These are phyloP conservation scores for Malassezia obtusa DNA, from an alignment of 1,284 basidiomycete species.

Conservation along the genomic window DNA sequence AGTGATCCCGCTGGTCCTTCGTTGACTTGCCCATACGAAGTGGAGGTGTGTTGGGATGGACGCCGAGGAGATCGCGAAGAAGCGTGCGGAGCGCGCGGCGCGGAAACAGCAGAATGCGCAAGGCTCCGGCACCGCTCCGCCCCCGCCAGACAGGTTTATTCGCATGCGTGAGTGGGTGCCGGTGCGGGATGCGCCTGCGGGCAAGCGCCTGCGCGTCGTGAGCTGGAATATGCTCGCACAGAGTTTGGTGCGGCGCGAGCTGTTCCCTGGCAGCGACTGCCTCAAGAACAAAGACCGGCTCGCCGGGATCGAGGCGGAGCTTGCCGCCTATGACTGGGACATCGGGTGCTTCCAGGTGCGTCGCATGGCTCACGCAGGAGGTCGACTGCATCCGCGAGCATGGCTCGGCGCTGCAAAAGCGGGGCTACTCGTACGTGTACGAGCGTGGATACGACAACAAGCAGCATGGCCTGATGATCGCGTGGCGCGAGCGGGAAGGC, in stretches of 20 bases:
- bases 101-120: background rate
- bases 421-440: constrained; percentile 34
- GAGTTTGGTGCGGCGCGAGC: constrained; percentile 48
- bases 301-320: constrained; percentile 28
- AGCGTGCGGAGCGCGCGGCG: constrained; percentile 9
- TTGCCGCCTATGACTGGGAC: constrained; percentile 42
- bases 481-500: constrained; percentile 25
- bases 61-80: constrained; percentile 4
- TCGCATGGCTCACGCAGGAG: too few species aligned
- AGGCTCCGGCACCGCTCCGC: background rate
- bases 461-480: constrained; percentile 41
- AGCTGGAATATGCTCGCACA: constrained; percentile 49
- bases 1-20: constrained; percentile 53
- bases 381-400: constrained; percentile 48
- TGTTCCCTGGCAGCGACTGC: constrained; percentile 50
- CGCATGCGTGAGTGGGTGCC: constrained; percentile 4
- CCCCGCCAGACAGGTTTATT: background rate
- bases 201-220: constrained; percentile 15
- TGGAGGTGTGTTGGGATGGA: background rate
- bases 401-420: constrained; percentile 21
- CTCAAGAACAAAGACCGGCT: constrained; percentile 47
- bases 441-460: constrained; percentile 43
- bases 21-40: constrained; percentile 42
- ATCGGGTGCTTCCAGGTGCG: constrained; percentile 50
- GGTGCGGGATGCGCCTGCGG: background rate